These are phyloP conservation scores for Sphagnum fallax DNA, from an alignment of 228 moss, liverwort and hornwort genomes.

Conservation along the genomic window DNA sequence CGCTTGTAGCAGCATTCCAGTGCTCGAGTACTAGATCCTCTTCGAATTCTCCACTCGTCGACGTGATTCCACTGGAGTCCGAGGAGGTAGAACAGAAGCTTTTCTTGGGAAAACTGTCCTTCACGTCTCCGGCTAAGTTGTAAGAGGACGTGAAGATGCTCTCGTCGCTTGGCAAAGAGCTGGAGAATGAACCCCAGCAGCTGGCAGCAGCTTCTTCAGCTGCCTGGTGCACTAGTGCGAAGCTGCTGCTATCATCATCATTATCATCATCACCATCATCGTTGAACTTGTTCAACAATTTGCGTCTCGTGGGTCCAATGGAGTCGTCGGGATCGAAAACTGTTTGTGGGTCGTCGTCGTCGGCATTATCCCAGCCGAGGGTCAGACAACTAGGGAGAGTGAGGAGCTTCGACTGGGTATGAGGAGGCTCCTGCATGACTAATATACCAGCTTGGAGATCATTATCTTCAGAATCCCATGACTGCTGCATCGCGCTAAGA, in stretches of 20 bases:
- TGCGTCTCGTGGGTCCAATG: too few species aligned
- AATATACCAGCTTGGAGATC: too few species aligned
- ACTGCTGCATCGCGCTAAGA: too few species aligned
- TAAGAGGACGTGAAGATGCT: constrained; percentile 6
- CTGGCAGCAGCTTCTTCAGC: background rate
- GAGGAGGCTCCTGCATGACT: too few species aligned
- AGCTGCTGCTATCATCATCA: background rate
- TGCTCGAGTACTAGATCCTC: background rate
- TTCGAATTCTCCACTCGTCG: background rate
- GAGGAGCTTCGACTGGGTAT: too few species aligned
- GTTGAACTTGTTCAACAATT: background rate
- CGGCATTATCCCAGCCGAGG: too few species aligned
- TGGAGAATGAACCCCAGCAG: constrained; percentile 4
- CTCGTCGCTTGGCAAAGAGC: constrained; percentile 4
- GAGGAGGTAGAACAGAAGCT: background rate
- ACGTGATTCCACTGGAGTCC: constrained; percentile 1
- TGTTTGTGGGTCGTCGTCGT: too few species aligned
- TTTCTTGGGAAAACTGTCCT: background rate
- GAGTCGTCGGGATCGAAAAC: too few species aligned
- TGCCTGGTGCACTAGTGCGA: too few species aligned
- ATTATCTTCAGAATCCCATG: too few species aligned
- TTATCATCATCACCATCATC: background rate
- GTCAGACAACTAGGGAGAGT: too few species aligned
- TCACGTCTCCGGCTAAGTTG: background rate
- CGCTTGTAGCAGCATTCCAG: background rate